Evolutionary conservation across 2,329 filamentous ascomycete species (phyloP).

Genomic region (Trichoderma cornu-damae): DNA sequence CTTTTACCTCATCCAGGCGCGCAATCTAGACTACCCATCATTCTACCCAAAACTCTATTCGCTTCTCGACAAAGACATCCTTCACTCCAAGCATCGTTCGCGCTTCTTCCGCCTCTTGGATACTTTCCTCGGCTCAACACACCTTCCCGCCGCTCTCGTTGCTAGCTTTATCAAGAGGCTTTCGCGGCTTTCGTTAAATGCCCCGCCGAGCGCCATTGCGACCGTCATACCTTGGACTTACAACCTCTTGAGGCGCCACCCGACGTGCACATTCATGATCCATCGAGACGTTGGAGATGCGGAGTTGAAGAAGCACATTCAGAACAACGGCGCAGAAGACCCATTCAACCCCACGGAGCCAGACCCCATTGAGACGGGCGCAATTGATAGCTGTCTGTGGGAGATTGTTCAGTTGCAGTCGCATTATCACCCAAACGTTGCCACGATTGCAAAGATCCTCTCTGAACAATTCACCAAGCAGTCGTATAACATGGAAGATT

Average conservation of each 20-base stretch:
- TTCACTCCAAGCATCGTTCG: slow-evolving; percentile 92
- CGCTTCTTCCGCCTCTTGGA: slow-evolving; percentile 90
- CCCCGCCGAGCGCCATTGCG: slow-evolving; percentile 84
- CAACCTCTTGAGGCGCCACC: slow-evolving; percentile 86
- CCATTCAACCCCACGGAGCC: slow-evolving; percentile 69
- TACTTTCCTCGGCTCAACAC: slow-evolving; percentile 83
- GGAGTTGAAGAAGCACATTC: slow-evolving; percentile 53
- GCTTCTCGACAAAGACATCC: slow-evolving; percentile 73
- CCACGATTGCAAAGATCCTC: slow-evolving; percentile 87
- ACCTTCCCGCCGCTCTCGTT: slow-evolving; percentile 84
- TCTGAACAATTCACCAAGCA: slow-evolving; percentile 97
- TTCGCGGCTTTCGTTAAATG: slow-evolving; percentile 75
- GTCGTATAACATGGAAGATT: slow-evolving; percentile 92
- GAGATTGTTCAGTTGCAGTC: slow-evolving; percentile 85
- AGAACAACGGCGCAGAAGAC: slow-evolving; percentile 59
- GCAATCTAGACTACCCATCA: slow-evolving; percentile 90
- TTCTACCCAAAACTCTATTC: slow-evolving; percentile 96
- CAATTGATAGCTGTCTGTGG: slow-evolving; percentile 92
- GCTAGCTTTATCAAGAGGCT: slow-evolving; percentile 97
- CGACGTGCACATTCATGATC: slow-evolving; percentile 91
- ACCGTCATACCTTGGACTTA: slow-evolving; percentile 89
- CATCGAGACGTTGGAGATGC: slow-evolving; percentile 65
- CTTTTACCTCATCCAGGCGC: slow-evolving; percentile 88
- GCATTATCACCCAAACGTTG: slow-evolving; percentile 96
- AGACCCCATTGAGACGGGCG: slow-evolving; percentile 79